A percentile compares a stretch with the other conserved stretches of the same genome.
Evolutionary conservation across 2,329 filamentous ascomycete genomes (phyloP).

Genomic region (Neoascochyta sp.): DNA sequence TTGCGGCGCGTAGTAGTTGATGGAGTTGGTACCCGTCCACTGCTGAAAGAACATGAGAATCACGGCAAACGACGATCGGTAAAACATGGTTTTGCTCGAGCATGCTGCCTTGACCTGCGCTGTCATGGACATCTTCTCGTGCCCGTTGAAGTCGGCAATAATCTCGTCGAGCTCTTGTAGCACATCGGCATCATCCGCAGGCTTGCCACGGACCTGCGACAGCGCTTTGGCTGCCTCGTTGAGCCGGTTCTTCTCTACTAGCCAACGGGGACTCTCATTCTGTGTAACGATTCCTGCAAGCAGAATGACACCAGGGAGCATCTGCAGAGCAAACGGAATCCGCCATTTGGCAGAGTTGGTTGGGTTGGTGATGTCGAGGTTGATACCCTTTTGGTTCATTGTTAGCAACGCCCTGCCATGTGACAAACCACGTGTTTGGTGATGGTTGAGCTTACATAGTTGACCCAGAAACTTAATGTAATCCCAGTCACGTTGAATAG

Average conservation of each 20-base stretch:
- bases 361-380: conserved; percentile 40
- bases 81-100: conserved; percentile 39
- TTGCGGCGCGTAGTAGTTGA: conserved; percentile 46
- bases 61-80: conserved; percentile 42
- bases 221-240: conserved; percentile 45
- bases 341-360: conserved; percentile 51
- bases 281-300: conserved; percentile 50
- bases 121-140: conserved; percentile 40
- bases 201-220: conserved; percentile 37
- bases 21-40: conserved; percentile 36
- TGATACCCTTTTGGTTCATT: too few species aligned
- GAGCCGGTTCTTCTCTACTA: conserved; percentile 51
- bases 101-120: conserved; percentile 40
- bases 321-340: conserved; percentile 51
- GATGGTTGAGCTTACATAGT: too few species aligned
- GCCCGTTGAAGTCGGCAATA: conserved; percentile 41
- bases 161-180: conserved; percentile 44
- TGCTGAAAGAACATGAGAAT: conserved; percentile 46
- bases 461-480: conserved; percentile 52
- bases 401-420: too few species aligned
- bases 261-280: conserved; percentile 53
- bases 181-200: conserved; percentile 36
- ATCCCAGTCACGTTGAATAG: conserved; percentile 46
- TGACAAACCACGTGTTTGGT: too few species aligned
- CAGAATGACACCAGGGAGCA: conserved; percentile 51